phyloP scores from a whole-genome alignment of 176 grass and related monocot genomes.

The Luzula sylvatica region DNA sequence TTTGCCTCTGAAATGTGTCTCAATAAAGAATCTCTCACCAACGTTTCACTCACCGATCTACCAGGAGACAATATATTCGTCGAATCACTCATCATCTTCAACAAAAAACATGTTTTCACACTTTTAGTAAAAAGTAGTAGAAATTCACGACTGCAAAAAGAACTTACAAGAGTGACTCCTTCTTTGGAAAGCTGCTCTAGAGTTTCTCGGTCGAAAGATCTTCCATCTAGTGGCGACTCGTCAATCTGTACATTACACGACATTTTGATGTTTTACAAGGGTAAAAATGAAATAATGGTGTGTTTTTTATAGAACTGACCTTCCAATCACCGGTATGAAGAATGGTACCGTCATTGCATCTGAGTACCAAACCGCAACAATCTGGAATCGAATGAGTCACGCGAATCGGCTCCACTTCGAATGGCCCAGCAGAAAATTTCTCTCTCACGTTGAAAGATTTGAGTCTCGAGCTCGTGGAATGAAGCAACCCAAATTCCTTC shows the following conservation, averaged over 20 bases:
- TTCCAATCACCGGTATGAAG: slow-evolving; percentile 99
- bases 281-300: not conserved
- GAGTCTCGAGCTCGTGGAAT: slow-evolving; percentile 62
- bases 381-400: slow-evolving; percentile 99
- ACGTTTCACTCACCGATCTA: slow-evolving; percentile 88
- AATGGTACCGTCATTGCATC: slow-evolving; percentile 89
- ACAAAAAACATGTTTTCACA: slow-evolving; percentile 14
- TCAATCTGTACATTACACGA: slow-evolving; percentile 62
- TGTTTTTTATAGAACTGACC: slow-evolving; percentile 19
- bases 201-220: slow-evolving; percentile 80
- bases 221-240: slow-evolving; percentile 92
- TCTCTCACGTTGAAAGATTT: slow-evolving; percentile 75
- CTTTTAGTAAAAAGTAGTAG: not conserved
- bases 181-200: slow-evolving; percentile 97
- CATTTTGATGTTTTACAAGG: slow-evolving; percentile 8
- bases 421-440: slow-evolving; percentile 89
- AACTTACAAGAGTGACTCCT: slow-evolving; percentile 98
- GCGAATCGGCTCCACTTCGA: slow-evolving; percentile 93
- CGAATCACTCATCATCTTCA: slow-evolving; percentile 98
- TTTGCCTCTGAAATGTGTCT: slow-evolving; percentile 80
- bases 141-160: not conserved
- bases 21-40: slow-evolving; percentile 72
- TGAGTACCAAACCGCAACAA: slow-evolving; percentile 90
- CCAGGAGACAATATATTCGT: slow-evolving; percentile 98
- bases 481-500: slow-evolving; percentile 94